Evolutionary conservation across 345 rosid species (phyloP), one percentile per base, ranked within the genome.

Genomic region (Schrenkiella parvula): DNA sequence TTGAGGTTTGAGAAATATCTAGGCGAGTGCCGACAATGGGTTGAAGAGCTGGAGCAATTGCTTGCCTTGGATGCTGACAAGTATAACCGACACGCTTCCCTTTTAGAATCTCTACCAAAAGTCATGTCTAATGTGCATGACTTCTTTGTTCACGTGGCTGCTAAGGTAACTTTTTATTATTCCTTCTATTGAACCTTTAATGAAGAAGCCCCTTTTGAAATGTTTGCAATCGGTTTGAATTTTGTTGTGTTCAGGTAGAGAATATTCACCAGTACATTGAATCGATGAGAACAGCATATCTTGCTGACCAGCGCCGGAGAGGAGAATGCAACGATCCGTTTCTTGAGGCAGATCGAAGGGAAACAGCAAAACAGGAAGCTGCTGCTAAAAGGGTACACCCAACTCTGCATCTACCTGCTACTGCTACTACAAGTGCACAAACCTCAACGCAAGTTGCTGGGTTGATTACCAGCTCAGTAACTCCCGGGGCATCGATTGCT

Each of bases 381-480:
- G 97, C 98, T 80, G 90, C 98, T 39, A 95, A 84, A 87, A 83
- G 97, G 64, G 96, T 86, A 46, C 98, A 95, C 79, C 99, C 99
- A 77, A 92, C 96, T 71, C 82, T 89, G 72, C 91, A 95, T 82
- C 83, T 95, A 80, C 97, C 92, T 78, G 68, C 89, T 52, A 17
- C 54, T 52, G 13, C 54, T 60, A 72, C 88, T 68, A 75, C 89
- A 50, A 82, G 41, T 79, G 73, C 88, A 43, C 99, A 85, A 72
- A 79, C 90, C 54, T 87, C 98, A 67, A 83, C 87, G 1, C 96
- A 87, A 59, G 88, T 81, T 77, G 80, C 89, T 37, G 90, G 96
- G 32, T 76, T 87, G 54, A 73, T 86, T 64, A 62, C 91, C 4
- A 78, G 75, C 82, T 81, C 89, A 56, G 82, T 88, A 17, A 65